Evolutionary conservation across 2,329 filamentous ascomycete genomes (phyloP).

Genomic region (Pseudocercospora pini-densiflorae): DNA sequence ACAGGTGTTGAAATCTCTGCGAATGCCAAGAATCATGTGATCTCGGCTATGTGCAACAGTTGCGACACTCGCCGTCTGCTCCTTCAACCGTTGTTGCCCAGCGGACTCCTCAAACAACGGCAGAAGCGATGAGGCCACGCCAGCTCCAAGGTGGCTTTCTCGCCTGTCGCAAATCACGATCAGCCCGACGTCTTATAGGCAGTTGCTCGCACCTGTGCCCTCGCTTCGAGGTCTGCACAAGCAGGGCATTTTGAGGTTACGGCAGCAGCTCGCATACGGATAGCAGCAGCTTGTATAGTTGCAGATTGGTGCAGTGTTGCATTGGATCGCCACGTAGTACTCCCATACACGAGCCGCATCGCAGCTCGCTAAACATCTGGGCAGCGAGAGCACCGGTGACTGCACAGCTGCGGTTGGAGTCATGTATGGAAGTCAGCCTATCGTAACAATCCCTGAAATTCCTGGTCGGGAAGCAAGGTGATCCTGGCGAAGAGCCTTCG

Average conservation of each 20-base stretch:
- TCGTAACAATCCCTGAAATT: neutral
- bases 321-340: neutral
- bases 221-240: neutral
- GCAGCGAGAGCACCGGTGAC: neutral
- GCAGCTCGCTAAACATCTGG: neutral
- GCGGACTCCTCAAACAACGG: neutral
- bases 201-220: neutral
- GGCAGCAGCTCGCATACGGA: neutral
- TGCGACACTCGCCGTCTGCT: neutral
- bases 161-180: conserved; percentile 4
- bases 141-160: neutral
- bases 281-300: neutral
- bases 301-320: neutral
- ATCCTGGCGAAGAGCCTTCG: neutral
- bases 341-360: neutral
- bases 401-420: neutral
- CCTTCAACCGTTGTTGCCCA: neutral
- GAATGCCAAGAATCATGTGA: too few species aligned
- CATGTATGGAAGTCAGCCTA: neutral
- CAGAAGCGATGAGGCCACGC: neutral
- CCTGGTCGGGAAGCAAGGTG: neutral
- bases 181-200: conserved; percentile 3
- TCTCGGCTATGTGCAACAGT: too few species aligned
- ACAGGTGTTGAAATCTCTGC: too few species aligned
- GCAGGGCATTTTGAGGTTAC: neutral